Conservation (phyloP, 257 asterid species). For the Thymus quinquecostatus region DNA sequence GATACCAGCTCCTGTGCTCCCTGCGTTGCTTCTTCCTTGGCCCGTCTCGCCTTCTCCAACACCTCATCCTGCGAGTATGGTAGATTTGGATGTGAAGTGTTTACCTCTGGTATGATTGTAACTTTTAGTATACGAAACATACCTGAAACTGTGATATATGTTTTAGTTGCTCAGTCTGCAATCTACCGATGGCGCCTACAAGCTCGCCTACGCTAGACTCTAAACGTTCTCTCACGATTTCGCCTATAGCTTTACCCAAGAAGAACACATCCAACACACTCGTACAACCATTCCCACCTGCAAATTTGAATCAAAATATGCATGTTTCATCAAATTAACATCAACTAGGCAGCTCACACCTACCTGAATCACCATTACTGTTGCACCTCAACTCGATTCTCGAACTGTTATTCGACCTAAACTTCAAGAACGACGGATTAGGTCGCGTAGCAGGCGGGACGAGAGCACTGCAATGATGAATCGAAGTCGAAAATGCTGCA, state of each 20-base stretch:
- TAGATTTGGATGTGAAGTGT: too few relatives aligned
- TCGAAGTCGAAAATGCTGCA: slow-evolving; percentile 26
- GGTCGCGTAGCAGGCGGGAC: slow-evolving; percentile 2
- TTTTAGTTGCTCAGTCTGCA: slow-evolving; percentile 85
- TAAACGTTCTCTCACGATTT: slow-evolving; percentile 67
- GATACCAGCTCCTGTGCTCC: slow-evolving; percentile 9
- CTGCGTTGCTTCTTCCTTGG: slow-evolving; percentile 62
- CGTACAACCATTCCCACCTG: slow-evolving; percentile 70
- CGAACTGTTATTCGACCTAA: slow-evolving; percentile 28
- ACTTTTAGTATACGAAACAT: neutral
- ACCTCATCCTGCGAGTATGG: slow-evolving; percentile 65
- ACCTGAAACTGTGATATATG: slow-evolving; percentile 77
- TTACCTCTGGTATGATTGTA: too few relatives aligned
- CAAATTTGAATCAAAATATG: neutral
- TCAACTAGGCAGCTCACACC: too few relatives aligned
- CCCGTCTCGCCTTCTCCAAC: slow-evolving; percentile 73
- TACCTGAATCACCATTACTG: slow-evolving; percentile 35
- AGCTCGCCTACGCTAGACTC: slow-evolving; percentile 79
- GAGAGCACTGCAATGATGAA: slow-evolving; percentile 1
- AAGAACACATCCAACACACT: slow-evolving; percentile 74
- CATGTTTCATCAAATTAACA: too few relatives aligned
- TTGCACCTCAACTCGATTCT: slow-evolving; percentile 43
- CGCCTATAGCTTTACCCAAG: slow-evolving; percentile 88
- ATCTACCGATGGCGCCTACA: slow-evolving; percentile 58
- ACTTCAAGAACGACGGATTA: slow-evolving; percentile 9